Base-by-base conservation (phyloP, 805 yeast genomes). In the Ogataea polymorpha region DNA sequence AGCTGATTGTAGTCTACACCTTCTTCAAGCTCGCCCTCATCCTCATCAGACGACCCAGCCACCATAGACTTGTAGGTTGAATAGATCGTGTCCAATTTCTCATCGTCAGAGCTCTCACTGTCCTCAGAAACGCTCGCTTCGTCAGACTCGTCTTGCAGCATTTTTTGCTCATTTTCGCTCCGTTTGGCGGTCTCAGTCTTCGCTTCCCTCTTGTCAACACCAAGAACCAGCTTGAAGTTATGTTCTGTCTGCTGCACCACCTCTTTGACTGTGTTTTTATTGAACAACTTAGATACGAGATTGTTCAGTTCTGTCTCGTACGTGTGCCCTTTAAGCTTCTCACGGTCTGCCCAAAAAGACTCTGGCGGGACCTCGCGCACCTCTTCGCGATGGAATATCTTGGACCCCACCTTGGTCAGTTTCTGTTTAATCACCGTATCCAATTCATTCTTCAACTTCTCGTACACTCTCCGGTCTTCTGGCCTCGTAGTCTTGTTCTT, bases 1-100 rank as follows among this genome's bases (percentile, higher is more conserved):
- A 80, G 71, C 53, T 77, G 76, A 53, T 77, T 77, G 53, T 82
- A 76, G 51, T 78, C 63, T 5, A 71, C 58, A 9, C 57, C 64
- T 6, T 54, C 55, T 1, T 26, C 43, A 9, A 54, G 55, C 7
- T 33, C 53, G 10, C 42, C 63, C 5, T 58, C 69, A 5, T 60
- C 66, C 23, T 71, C 77, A 34, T 68, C 74, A 1, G 72, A 64
- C 0, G 71, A 66, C 9, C 66, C 77, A 4, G 63, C 75, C 10
- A 74, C 61, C 46, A 68, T 49, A 29, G 44, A 51, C 23, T 55
- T 51, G 39, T 59, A 59, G n/a, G 47, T 41, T 15, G 54, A 47
- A 28, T 51, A 59, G 11, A 56, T 42, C 7, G 41, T 46, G 41
- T 47, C 56, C 8, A 46, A 45, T 3, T 35, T 49, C n/a, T 40